Evolutionary conservation across 2,329 filamentous ascomycete species (phyloP).

Genomic region (Xylariaceae sp.): DNA sequence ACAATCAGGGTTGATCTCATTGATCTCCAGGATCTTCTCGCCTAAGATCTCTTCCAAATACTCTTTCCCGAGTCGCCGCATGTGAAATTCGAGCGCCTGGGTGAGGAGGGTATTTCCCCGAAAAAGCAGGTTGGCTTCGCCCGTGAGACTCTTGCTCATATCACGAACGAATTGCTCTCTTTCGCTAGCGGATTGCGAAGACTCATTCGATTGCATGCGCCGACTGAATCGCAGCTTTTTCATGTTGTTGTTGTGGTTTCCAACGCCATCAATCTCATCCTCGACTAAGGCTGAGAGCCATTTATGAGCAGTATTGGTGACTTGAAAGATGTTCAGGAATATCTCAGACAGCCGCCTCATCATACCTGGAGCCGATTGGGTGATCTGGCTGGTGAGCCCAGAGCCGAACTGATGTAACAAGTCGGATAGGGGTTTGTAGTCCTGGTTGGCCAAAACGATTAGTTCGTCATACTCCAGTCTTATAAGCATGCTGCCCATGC

Average conservation of each 20-base stretch:
- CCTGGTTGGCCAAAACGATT: constrained; percentile 78
- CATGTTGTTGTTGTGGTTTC: constrained; percentile 68
- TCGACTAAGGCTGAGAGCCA: constrained; percentile 94
- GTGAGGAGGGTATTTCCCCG: constrained; percentile 92
- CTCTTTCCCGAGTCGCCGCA: constrained; percentile 89
- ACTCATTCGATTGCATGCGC: constrained; percentile 68
- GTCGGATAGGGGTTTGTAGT: constrained; percentile 80
- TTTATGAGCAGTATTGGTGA: constrained; percentile 75
- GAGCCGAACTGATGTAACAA: constrained; percentile 81
- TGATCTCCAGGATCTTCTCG: constrained; percentile 85
- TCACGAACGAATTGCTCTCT: constrained; percentile 71
- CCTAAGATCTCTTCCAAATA: constrained; percentile 84
- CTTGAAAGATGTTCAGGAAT: constrained; percentile 91
- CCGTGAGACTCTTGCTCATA: constrained; percentile 72
- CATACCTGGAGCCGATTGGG: constrained; percentile 71
- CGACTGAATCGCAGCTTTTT: constrained; percentile 70
- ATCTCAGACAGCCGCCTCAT: constrained; percentile 79
- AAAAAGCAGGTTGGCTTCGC: constrained; percentile 92
- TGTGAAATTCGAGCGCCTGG: constrained; percentile 89
- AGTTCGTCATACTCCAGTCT: constrained; percentile 82
- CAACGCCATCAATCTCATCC: constrained; percentile 92
- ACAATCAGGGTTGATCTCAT: constrained; percentile 84
- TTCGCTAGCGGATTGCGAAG: constrained; percentile 57
- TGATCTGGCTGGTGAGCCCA: constrained; percentile 79
- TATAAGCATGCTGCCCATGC: constrained; percentile 79